These are phyloP conservation scores for Whalleya microplaca DNA, from an alignment of 2,329 filamentous ascomycete species.

Conservation along the genomic window DNA sequence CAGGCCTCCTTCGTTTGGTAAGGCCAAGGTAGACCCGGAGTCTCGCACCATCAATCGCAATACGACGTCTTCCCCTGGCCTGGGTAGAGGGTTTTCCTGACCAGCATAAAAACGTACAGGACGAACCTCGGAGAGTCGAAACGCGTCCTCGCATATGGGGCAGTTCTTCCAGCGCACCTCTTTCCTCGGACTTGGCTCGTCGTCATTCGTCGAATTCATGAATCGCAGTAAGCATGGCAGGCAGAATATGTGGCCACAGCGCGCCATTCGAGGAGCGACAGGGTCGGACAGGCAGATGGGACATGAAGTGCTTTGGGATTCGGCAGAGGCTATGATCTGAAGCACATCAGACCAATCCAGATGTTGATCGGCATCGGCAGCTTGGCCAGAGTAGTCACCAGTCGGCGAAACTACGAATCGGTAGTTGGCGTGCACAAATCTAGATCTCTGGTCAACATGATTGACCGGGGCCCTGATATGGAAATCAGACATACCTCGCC, in stretches of 20 bases:
- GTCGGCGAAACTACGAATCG: constrained; percentile 90
- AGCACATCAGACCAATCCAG: constrained; percentile 90
- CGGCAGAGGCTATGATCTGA: constrained; percentile 86
- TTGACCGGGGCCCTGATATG: not conserved
- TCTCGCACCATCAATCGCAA: constrained; percentile 82
- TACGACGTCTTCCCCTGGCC: constrained; percentile 87
- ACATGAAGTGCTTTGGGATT: constrained; percentile 86
- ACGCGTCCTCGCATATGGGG: constrained; percentile 89
- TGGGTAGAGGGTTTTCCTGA: constrained; percentile 79
- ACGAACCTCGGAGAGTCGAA: constrained; percentile 89
- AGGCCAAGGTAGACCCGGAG: constrained; percentile 79
- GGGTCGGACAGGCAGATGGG: constrained; percentile 94
- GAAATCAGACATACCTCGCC: constrained; percentile 63
- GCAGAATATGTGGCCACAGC: constrained; percentile 96
- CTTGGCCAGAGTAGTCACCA: constrained; percentile 78
- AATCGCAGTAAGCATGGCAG: constrained; percentile 91
- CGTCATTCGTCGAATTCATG: constrained; percentile 82
- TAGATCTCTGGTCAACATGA: constrained; percentile 37
- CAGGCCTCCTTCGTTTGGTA: constrained; percentile 78
- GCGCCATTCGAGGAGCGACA: constrained; percentile 94
- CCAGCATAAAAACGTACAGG: constrained; percentile 91
- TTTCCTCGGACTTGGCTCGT: constrained; percentile 69
- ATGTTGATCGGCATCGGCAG: constrained; percentile 83
- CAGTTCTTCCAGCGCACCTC: constrained; percentile 89
- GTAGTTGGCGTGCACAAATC: constrained; percentile 95